phyloP scores from a whole-genome alignment of 2,329 filamentous ascomycete genomes.

The Microdochium nivale region DNA sequence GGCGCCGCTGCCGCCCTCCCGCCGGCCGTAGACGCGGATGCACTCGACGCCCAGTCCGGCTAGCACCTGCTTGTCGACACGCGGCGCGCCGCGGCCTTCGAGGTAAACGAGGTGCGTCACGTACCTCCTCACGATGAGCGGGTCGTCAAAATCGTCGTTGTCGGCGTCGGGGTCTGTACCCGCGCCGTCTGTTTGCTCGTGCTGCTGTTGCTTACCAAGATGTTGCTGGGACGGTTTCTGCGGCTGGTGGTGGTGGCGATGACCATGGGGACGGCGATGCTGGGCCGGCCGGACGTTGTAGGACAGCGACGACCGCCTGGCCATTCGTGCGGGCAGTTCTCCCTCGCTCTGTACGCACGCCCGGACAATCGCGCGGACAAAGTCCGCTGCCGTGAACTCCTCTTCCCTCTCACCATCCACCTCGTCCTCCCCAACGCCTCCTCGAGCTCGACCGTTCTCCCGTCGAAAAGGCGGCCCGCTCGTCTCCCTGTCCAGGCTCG shows the following conservation, averaged over 20 bases:
- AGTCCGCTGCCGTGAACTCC: conserved; percentile 69
- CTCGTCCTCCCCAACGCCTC: background rate
- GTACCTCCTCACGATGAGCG: conserved; percentile 48
- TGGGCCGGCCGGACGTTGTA: background rate
- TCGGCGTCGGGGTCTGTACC: conserved; percentile 2
- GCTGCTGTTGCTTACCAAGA: no score
- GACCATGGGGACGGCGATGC: background rate
- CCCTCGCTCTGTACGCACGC: conserved; percentile 64
- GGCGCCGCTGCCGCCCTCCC: conserved; percentile 24
- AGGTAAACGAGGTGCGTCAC: conserved; percentile 81
- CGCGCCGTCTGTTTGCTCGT: background rate
- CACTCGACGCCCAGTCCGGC: conserved; percentile 64
- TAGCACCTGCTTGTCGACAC: conserved; percentile 59
- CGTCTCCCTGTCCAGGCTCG: conserved; percentile 77
- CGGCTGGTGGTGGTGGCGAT: background rate
- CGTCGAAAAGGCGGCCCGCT: background rate
- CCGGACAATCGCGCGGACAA: conserved; percentile 69
- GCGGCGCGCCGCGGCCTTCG: conserved; percentile 60
- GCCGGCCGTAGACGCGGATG: conserved; percentile 67
- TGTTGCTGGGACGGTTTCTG: background rate
- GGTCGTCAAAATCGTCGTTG: conserved; percentile 14
- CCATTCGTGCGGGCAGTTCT: conserved; percentile 12
- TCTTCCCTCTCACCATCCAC: conserved; percentile 45
- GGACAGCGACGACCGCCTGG: background rate
- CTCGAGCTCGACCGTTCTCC: background rate